Percentiles rank a stretch among this genome's conserved stretches.
phyloP scores from a whole-genome alignment of 148 eudicot genomes.

The Vaccinium corymbosum region DNA sequence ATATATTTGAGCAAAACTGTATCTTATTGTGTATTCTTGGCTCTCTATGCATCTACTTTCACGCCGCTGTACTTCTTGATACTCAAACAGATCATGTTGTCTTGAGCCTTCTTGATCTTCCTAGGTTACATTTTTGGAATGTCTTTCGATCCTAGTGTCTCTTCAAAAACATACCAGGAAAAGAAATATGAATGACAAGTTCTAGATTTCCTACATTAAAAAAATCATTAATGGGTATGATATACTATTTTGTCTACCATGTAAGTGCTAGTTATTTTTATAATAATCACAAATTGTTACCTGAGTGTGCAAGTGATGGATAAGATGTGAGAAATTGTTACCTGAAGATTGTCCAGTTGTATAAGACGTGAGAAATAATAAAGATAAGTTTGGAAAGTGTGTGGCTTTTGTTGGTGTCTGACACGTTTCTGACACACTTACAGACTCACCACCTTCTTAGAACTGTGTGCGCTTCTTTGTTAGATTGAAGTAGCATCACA shows the following conservation, averaged over 20 bases:
- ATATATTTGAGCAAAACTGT: not conserved
- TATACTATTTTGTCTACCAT: not conserved
- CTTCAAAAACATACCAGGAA: not conserved
- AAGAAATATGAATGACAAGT: not conserved
- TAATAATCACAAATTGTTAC: not conserved
- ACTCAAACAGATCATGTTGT: not conserved
- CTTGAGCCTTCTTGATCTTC: not conserved
- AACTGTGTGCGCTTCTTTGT: not conserved
- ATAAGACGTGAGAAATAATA: not conserved
- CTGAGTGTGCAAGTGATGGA: not conserved
- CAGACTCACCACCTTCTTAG: not conserved
- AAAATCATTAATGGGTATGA: not conserved
- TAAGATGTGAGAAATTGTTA: too few species aligned
- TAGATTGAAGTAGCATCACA: not conserved
- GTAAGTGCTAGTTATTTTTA: not conserved
- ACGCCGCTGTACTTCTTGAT: not conserved
- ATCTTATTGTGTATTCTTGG: not conserved
- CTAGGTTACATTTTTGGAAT: not conserved
- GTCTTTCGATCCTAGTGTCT: not conserved
- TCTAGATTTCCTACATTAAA: not conserved
- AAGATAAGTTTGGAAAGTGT: not conserved
- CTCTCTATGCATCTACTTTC: not conserved
- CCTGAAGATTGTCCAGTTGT: not conserved
- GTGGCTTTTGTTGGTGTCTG: not conserved
- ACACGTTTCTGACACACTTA: not conserved